These are phyloP conservation scores for Podospora australis DNA, from an alignment of 495 filamentous ascomycete species.

Conservation along the genomic window DNA sequence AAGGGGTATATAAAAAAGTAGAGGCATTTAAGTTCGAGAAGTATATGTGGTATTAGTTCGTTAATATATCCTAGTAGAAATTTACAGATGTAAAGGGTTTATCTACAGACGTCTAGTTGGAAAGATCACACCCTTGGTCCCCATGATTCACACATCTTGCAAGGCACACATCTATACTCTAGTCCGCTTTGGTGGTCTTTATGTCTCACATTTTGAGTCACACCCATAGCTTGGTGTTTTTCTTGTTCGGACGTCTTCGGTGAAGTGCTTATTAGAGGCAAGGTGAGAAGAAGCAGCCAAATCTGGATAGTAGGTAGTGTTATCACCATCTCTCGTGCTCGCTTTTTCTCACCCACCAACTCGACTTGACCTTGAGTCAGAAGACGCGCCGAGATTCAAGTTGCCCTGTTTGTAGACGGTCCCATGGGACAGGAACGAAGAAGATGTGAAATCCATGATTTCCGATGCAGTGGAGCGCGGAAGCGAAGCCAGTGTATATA, in stretches of 20 bases:
- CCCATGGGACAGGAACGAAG: too few relatives aligned
- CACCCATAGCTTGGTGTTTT: conserved; percentile 16
- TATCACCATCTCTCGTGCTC: too few relatives aligned
- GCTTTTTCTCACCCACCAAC: conserved; percentile 20
- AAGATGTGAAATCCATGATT: too few relatives aligned
- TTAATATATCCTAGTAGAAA: too few relatives aligned
- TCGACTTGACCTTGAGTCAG: conserved; percentile 16
- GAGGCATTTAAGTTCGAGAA: too few relatives aligned
- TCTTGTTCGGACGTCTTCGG: conserved; percentile 17
- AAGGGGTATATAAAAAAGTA: too few relatives aligned
- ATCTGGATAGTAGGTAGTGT: neutral
- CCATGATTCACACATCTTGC: neutral
- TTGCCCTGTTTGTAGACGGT: conserved; percentile 1
- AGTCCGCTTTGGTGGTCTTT: conserved; percentile 23
- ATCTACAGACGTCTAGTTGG: too few relatives aligned
- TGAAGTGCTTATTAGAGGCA: conserved; percentile 10
- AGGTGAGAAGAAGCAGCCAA: neutral
- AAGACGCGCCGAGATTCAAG: conserved; percentile 10
- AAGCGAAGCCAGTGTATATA: too few relatives aligned
- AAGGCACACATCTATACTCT: neutral
- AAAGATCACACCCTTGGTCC: too few relatives aligned
- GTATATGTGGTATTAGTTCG: too few relatives aligned
- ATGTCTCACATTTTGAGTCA: conserved; percentile 31
- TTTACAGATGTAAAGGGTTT: too few relatives aligned
- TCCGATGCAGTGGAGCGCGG: too few relatives aligned